Evolutionary conservation across 2,329 filamentous ascomycete genomes (phyloP).

Genomic region (Macroventuria anomochaeta): DNA sequence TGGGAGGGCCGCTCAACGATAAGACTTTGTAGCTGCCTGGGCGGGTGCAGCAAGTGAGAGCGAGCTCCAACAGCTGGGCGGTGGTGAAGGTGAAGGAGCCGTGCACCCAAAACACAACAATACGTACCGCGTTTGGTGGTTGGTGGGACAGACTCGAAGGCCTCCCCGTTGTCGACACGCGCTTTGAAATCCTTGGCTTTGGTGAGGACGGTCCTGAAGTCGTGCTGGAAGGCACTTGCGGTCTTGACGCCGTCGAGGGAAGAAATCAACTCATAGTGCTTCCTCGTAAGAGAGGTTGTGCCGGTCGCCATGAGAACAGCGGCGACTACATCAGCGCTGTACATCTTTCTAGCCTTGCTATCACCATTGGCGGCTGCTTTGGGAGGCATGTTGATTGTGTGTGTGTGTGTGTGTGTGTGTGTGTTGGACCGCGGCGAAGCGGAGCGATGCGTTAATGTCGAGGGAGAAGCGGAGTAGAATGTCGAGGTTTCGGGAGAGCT

Average conservation of each 20-base stretch:
- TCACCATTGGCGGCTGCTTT: background rate
- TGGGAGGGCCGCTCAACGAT: background rate
- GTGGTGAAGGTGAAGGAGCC: constrained; percentile 7
- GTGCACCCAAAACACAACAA: background rate
- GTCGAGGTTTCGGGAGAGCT: background rate
- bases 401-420: too few relatives aligned
- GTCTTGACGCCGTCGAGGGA: constrained; percentile 29
- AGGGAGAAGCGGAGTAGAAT: background rate
- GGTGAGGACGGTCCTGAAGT: constrained; percentile 21
- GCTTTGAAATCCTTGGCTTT: constrained; percentile 29
- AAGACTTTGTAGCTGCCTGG: constrained; percentile 2
- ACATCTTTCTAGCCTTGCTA: constrained; percentile 12
- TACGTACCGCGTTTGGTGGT: constrained; percentile 30
- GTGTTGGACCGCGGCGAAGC: background rate
- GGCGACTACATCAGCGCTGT: constrained; percentile 23
- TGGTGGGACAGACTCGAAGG: constrained; percentile 24
- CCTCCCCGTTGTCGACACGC: constrained; percentile 22
- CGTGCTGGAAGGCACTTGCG: constrained; percentile 26
- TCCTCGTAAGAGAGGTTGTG: constrained; percentile 16
- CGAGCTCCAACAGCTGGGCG: background rate
- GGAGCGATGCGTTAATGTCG: background rate
- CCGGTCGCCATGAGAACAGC: constrained; percentile 24
- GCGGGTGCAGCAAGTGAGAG: constrained; percentile 1
- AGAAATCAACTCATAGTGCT: constrained; percentile 29
- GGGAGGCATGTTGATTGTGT: constrained; percentile 3